These are phyloP conservation scores for Dimargaris xerosporica DNA, from an alignment of 192 early-diverging fungal species.

Conservation along the genomic window DNA sequence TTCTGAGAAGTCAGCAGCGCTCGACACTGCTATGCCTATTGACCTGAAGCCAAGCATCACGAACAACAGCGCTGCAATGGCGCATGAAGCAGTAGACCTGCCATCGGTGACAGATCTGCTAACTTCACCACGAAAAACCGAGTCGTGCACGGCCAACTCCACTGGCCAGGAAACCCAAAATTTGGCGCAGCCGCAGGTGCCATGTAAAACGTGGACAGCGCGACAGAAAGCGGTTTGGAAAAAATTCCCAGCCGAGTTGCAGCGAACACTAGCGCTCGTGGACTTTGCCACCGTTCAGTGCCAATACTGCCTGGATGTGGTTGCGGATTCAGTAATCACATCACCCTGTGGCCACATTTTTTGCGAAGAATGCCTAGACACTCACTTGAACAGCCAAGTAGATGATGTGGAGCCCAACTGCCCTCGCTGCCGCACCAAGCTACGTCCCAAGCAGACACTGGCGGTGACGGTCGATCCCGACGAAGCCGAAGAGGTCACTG, in stretches of 20 bases:
- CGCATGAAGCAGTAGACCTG: not conserved
- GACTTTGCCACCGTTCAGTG: conserved; percentile 15
- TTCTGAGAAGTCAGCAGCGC: not conserved
- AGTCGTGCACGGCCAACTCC: not conserved
- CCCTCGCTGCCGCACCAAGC: not conserved
- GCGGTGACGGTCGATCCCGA: not conserved
- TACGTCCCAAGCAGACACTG: not conserved
- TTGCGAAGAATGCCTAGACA: conserved; percentile 27
- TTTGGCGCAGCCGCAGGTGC: not conserved
- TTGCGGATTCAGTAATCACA: conserved; percentile 16
- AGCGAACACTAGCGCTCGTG: not conserved
- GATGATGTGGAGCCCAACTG: not conserved
- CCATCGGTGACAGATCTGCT: not conserved
- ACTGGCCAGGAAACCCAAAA: not conserved
- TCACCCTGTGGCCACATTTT: conserved; percentile 25
- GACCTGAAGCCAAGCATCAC: no score
- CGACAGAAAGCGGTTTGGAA: not conserved
- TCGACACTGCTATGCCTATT: not conserved
- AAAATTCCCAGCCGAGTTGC: not conserved
- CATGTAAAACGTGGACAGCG: not conserved
- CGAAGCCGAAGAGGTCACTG: not conserved
- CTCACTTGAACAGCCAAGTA: not conserved
- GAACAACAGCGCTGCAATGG: no score
- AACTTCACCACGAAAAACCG: not conserved
- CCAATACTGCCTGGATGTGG: conserved; percentile 24